These are phyloP conservation scores for Clonostachys rhizophaga DNA, from an alignment of 2,329 filamentous ascomycete species.

Conservation along the genomic window DNA sequence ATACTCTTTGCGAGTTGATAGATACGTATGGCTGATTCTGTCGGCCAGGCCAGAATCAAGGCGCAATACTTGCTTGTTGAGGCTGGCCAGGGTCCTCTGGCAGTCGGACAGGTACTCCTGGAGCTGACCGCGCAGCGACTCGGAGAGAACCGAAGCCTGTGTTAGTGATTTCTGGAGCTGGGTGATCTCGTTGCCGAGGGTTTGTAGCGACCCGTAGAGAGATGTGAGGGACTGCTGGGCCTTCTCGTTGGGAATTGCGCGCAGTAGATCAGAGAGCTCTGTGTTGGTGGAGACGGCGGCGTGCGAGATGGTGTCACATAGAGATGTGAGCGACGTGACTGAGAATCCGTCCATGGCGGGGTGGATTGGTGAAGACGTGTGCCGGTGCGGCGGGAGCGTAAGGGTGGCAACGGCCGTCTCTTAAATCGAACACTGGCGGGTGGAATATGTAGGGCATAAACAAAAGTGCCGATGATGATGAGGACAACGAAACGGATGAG, in stretches of 20 bases:
- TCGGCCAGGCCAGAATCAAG: conserved; percentile 15
- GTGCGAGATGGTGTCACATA: conserved; percentile 20
- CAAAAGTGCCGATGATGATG: too few species aligned
- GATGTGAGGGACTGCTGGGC: conserved; percentile 10
- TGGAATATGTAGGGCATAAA: too few species aligned
- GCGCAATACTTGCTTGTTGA: conserved; percentile 26
- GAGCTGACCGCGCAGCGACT: conserved; percentile 17
- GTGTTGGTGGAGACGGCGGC: conserved; percentile 16
- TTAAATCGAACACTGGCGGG: too few species aligned
- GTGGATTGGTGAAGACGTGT: too few species aligned
- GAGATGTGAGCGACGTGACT: conserved; percentile 20
- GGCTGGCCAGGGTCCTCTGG: conserved; percentile 15
- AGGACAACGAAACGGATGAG: too few species aligned
- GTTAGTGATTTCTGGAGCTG: conserved; percentile 17
- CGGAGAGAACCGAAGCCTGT: conserved; percentile 15
- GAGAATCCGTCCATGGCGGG: conserved; percentile 25
- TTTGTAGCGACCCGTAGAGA: conserved; percentile 13
- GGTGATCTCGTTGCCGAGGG: conserved; percentile 13
- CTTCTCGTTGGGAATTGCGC: conserved; percentile 5
- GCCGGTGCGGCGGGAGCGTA: too few species aligned
- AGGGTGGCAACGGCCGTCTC: too few species aligned
- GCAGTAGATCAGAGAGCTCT: conserved; percentile 20
- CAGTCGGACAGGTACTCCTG: conserved; percentile 17
- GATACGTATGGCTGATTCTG: conserved; percentile 14
- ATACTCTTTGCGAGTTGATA: conserved; percentile 13